Conservation (phyloP, 176 grass and related monocot genomes). For the Oryza longistaminata region DNA sequence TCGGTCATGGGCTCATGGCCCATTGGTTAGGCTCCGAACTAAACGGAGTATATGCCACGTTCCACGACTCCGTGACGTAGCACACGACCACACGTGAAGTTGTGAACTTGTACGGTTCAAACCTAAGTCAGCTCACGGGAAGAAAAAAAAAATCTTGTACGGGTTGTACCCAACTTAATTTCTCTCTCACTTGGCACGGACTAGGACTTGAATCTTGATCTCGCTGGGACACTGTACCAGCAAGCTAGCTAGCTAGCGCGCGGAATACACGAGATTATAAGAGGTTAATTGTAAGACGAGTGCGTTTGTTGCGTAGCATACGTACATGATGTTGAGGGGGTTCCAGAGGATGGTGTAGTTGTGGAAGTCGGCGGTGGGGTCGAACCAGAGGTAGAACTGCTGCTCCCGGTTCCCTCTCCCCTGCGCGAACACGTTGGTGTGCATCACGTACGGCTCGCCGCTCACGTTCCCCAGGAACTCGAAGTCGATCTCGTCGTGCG, state of each 20-base stretch:
- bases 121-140: background rate
- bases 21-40: too few species aligned
- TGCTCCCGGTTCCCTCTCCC: conserved; percentile 46
- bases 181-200: background rate
- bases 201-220: background rate
- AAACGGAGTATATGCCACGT: too few species aligned
- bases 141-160: background rate
- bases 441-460: conserved; percentile 50
- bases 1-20: background rate
- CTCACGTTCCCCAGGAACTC: conserved; percentile 62
- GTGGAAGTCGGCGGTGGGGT: conserved; percentile 55
- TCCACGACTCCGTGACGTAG: too few species aligned
- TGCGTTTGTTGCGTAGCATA: background rate
- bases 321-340: conserved; percentile 48
- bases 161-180: background rate
- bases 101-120: background rate
- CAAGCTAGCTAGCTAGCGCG: too few species aligned
- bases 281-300: background rate
- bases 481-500: conserved; percentile 65
- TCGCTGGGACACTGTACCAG: background rate
- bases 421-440: conserved; percentile 57
- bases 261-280: background rate
- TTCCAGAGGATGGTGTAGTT: conserved; percentile 66
- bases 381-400: conserved; percentile 58
- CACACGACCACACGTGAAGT: background rate